These are phyloP conservation scores for Rhynchosporium agropyri DNA, from an alignment of 2,329 filamentous ascomycete genomes.

Conservation along the genomic window DNA sequence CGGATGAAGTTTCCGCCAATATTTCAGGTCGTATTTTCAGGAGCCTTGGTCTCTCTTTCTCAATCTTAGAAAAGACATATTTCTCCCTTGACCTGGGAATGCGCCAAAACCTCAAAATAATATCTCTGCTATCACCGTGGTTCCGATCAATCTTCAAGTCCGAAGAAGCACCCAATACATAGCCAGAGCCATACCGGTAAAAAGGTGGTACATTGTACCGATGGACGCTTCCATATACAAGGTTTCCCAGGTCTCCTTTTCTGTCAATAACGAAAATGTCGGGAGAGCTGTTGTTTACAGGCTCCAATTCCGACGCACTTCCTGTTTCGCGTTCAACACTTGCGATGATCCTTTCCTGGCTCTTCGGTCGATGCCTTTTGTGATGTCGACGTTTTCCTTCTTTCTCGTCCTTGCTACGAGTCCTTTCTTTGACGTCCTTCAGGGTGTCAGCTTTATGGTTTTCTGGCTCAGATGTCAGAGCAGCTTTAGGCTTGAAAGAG, in stretches of 20 bases:
- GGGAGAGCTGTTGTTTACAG: slow-evolving; percentile 8
- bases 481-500: slow-evolving; percentile 65
- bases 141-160: slow-evolving; percentile 69
- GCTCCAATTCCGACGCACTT: slow-evolving; percentile 19
- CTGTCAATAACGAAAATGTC: slow-evolving; percentile 66
- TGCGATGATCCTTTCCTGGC: slow-evolving; percentile 18
- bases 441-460: slow-evolving; percentile 13
- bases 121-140: slow-evolving; percentile 50
- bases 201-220: slow-evolving; percentile 73
- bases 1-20: slow-evolving; percentile 31
- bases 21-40: slow-evolving; percentile 46
- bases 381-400: slow-evolving; percentile 28
- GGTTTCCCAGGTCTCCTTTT: slow-evolving; percentile 75
- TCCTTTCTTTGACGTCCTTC: slow-evolving; percentile 21
- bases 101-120: slow-evolving; percentile 50
- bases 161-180: slow-evolving; percentile 66
- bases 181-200: slow-evolving; percentile 67
- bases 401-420: slow-evolving; percentile 26
- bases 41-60: slow-evolving; percentile 45
- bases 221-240: slow-evolving; percentile 74
- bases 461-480: slow-evolving; percentile 21
- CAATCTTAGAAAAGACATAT: slow-evolving; percentile 50
- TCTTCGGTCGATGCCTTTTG: slow-evolving; percentile 25
- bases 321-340: slow-evolving; percentile 5
- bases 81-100: slow-evolving; percentile 46